Evolutionary conservation across 1,284 basidiomycete genomes (phyloP).

Genomic region (Ustilago esculenta): DNA sequence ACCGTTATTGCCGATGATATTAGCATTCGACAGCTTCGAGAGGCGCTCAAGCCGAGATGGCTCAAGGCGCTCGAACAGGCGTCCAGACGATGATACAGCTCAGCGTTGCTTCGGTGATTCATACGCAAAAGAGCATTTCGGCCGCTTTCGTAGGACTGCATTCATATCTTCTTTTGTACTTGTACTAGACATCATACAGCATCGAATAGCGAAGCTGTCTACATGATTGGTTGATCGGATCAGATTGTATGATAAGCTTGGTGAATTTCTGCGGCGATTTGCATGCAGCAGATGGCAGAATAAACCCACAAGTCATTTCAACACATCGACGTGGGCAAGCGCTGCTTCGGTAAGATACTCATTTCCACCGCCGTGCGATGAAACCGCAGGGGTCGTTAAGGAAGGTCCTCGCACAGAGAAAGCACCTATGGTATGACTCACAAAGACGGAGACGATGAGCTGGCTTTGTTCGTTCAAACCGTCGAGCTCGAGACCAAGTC

Average conservation of each 20-base stretch:
- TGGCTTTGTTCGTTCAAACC: too few species aligned
- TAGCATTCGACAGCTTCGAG: conserved; percentile 20
- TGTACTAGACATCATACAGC: neutral
- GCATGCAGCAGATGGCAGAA: too few species aligned
- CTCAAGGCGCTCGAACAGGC: conserved; percentile 27
- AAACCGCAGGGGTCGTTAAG: too few species aligned
- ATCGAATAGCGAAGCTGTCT: neutral
- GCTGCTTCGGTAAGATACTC: neutral
- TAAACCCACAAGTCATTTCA: neutral
- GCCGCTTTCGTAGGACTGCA: too few species aligned
- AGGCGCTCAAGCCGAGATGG: conserved; percentile 40
- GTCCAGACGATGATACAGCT: neutral
- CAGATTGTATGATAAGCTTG: neutral
- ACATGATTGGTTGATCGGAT: neutral
- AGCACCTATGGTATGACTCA: too few species aligned
- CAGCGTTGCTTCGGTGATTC: neutral
- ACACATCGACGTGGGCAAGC: conserved; percentile 5
- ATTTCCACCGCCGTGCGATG: too few species aligned
- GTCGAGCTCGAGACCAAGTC: too few species aligned
- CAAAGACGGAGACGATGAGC: too few species aligned
- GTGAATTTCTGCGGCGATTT: too few species aligned
- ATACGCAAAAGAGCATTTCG: too few species aligned
- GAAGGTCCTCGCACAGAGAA: too few species aligned
- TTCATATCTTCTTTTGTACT: conserved; percentile 6
- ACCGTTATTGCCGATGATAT: conserved; percentile 22